Percentiles rank a stretch among this genome's conserved stretches.
Evolutionary conservation across 805 yeast species (phyloP).

Genomic region (Komagataella phaffii): DNA sequence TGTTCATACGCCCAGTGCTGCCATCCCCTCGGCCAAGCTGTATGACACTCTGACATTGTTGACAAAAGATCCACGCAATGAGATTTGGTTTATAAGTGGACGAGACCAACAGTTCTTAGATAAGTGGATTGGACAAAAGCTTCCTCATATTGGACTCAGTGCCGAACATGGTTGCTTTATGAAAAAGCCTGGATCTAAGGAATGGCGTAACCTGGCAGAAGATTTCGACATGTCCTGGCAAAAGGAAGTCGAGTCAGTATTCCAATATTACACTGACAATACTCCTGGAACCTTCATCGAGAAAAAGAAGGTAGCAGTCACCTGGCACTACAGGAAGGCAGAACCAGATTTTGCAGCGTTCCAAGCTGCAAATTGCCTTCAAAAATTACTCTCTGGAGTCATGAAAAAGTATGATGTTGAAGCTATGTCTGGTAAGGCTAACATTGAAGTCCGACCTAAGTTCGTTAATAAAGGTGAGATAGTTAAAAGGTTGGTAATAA

Average conservation of each 20-base stretch:
- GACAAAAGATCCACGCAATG: constrained; percentile 65
- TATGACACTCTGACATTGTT: constrained; percentile 44
- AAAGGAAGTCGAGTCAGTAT: constrained; percentile 59
- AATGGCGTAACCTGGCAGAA: constrained; percentile 81
- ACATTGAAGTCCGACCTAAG: constrained; percentile 91
- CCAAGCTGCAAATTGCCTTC: constrained; percentile 66
- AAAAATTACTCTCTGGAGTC: constrained; percentile 46
- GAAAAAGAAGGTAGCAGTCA: constrained; percentile 80
- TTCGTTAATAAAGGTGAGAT: constrained; percentile 96
- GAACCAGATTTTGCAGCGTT: constrained; percentile 89
- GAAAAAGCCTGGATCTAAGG: constrained; percentile 47
- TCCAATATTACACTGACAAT: constrained; percentile 63
- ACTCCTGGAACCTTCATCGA: constrained; percentile 89
- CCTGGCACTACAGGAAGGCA: constrained; percentile 95
- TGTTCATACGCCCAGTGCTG: constrained; percentile 96
- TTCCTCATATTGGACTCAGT: constrained; percentile 59
- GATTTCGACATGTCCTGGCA: constrained; percentile 92
- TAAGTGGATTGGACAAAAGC: constrained; percentile 68
- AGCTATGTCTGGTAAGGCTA: constrained; percentile 95
- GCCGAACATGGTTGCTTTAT: constrained; percentile 98
- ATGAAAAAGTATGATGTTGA: constrained; percentile 68
- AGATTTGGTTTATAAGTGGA: constrained; percentile 92
- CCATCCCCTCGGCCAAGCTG: constrained; percentile 77
- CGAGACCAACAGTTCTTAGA: constrained; percentile 86
- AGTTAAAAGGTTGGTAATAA: constrained; percentile 60